Conservation (phyloP, 768 basidiomycete species). For the Tricholoma matsutake region DNA sequence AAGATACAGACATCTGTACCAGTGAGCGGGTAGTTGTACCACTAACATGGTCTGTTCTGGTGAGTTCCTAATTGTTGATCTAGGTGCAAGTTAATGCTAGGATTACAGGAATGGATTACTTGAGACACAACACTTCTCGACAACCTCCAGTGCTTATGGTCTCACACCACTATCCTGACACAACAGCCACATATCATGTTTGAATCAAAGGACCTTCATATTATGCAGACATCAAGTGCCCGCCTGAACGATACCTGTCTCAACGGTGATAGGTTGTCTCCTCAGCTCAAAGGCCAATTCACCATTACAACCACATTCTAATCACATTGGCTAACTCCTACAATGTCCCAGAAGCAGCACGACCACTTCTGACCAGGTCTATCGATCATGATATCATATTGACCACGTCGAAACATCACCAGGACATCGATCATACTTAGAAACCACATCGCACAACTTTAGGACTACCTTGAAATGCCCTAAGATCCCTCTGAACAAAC, state of each 20-base stretch:
- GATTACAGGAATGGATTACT: neutral
- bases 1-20: neutral
- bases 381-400: too few species aligned
- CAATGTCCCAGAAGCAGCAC: too few species aligned
- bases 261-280: too few species aligned
- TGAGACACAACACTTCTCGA: neutral
- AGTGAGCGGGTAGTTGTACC: neutral
- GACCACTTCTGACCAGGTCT: too few species aligned
- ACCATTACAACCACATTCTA: too few species aligned
- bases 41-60: neutral
- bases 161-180: neutral
- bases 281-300: too few species aligned
- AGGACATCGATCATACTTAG: too few species aligned
- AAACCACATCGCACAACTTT: too few species aligned
- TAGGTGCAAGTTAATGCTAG: neutral
- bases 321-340: too few species aligned
- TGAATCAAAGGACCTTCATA: neutral
- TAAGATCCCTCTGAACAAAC: too few species aligned
- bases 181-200: neutral
- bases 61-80: neutral
- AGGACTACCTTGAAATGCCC: too few species aligned
- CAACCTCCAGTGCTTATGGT: neutral
- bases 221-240: constrained; percentile 1
- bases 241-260: neutral
- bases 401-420: too few species aligned